Evolutionary conservation across 2,329 filamentous ascomycete genomes (phyloP), one percentile per base, ranked within the genome.

Genomic region (Botrytis pseudocinerea): DNA sequence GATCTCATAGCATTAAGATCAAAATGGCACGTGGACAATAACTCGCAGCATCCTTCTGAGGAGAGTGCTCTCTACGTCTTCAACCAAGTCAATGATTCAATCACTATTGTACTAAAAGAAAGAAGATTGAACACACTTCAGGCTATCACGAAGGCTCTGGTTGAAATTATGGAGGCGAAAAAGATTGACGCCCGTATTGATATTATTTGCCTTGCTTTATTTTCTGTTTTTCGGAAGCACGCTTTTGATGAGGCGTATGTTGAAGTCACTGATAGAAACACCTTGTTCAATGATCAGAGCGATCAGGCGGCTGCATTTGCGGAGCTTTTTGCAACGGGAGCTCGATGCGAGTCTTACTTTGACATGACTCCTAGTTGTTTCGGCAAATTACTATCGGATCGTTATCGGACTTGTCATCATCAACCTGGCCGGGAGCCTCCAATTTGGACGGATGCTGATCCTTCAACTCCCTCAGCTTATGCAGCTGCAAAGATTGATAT

Each of bases 261-360:
- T n/a, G 89, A 91, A 78, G 87, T 89, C 1, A 88, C 86, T 0
- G 89, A 91, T 77, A 84, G 88, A 8, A 90, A 89, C 76, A 88
- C 88, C 0, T 81, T 90, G 8, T 89, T 89, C 78, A 87, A 89
- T 71, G 84, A 85, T 32, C 88, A 89, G 70, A 83, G 87, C 5
- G 89, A 91, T 73, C 89, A 91, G 79, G 89, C 88, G 20, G 89
- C 88, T 46, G 87, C 87, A 12, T 91, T 91, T 76, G 86, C 89
- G 0, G 89, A 91, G 78, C 85, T 89, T 0, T 91, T 89, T 80
- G 88, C 88, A 0, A 82, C 90, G 1, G 89, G 89, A 0, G 90
- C 89, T 6, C 87, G 88, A 71, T 91, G 89, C 77, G 88, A 90
- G 73, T 84, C 86, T 1, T 91, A 90, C 77, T 89, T 91, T 73